Conservation (phyloP, 345 rosid species). For the Salix koriyanagi region DNA sequence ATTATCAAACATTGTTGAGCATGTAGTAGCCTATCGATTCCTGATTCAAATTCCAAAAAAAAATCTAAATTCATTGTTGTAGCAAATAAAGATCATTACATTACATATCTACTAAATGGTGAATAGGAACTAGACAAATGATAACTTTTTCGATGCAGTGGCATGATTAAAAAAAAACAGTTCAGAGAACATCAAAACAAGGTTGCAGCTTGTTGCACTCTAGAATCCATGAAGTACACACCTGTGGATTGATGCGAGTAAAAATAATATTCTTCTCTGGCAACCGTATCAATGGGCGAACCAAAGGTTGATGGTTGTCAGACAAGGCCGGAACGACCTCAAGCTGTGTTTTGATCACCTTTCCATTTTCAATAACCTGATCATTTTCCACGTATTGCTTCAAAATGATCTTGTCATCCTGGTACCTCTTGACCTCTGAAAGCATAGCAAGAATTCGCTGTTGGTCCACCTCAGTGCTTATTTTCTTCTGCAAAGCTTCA, state of each 20-base stretch:
- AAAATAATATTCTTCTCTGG: slow-evolving; percentile 84
- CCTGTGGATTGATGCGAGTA: slow-evolving; percentile 97
- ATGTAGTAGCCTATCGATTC: not conserved
- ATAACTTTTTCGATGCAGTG: not conserved
- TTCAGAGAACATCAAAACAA: not conserved
- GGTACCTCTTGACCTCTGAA: slow-evolving; percentile 84
- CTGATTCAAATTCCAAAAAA: not conserved
- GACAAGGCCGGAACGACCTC: slow-evolving; percentile 83
- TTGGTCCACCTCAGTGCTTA: slow-evolving; percentile 64
- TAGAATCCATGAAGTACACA: slow-evolving; percentile 27
- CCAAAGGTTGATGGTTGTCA: slow-evolving; percentile 63
- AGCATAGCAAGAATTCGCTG: slow-evolving; percentile 70
- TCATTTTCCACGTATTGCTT: slow-evolving; percentile 92
- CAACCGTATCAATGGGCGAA: slow-evolving; percentile 84
- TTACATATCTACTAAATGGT: too few species aligned
- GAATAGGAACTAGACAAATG: not conserved
- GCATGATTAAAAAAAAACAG: not conserved
- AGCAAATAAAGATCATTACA: not conserved
- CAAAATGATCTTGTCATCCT: slow-evolving; percentile 81
- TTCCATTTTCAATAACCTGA: slow-evolving; percentile 90
- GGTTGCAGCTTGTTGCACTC: not conserved
- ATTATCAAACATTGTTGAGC: not conserved
- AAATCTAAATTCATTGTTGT: not conserved
- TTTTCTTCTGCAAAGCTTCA: slow-evolving; percentile 70
- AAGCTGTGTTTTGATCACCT: slow-evolving; percentile 63